Percentiles rank a stretch among this genome's conserved stretches.
Evolutionary conservation across 208 protist genomes (phyloP).

Genomic region (Lotmaria passim): DNA sequence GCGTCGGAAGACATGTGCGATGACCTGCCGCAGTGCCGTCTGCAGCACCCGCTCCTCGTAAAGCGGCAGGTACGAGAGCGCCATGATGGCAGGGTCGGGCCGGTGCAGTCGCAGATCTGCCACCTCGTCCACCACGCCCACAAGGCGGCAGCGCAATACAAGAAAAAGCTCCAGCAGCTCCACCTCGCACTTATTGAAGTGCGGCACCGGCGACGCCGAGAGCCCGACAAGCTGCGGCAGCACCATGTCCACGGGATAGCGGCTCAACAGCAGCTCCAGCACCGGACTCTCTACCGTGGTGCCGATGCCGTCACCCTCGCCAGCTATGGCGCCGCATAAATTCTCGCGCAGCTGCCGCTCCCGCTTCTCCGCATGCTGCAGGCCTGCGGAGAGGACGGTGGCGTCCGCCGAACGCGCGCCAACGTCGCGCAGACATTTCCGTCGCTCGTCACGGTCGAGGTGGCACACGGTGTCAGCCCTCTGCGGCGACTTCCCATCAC

Average conservation of each 20-base stretch:
- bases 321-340: no score
- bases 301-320: neutral
- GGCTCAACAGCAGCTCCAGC: constrained; percentile 14
- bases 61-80: constrained; percentile 15
- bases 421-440: neutral
- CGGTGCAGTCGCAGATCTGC: neutral
- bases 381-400: neutral
- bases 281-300: constrained; percentile 5
- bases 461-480: no score
- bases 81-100: constrained; percentile 8
- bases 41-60: constrained; percentile 21
- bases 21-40: neutral
- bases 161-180: constrained; percentile 25
- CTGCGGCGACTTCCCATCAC: neutral
- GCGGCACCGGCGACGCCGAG: constrained; percentile 49
- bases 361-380: neutral
- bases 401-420: neutral
- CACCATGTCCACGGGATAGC: constrained; percentile 1
- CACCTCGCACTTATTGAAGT: constrained; percentile 7
- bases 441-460: neutral
- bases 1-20: constrained; percentile 6
- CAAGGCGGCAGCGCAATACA: constrained; percentile 8
- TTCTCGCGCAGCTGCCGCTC: neutral
- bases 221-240: constrained; percentile 57
- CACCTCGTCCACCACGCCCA: constrained; percentile 18